A percentile compares a stretch with the other conserved stretches of the same genome.
Evolutionary conservation across 805 yeast genomes (phyloP).

Genomic region (Yamadazyma nakazawae): DNA sequence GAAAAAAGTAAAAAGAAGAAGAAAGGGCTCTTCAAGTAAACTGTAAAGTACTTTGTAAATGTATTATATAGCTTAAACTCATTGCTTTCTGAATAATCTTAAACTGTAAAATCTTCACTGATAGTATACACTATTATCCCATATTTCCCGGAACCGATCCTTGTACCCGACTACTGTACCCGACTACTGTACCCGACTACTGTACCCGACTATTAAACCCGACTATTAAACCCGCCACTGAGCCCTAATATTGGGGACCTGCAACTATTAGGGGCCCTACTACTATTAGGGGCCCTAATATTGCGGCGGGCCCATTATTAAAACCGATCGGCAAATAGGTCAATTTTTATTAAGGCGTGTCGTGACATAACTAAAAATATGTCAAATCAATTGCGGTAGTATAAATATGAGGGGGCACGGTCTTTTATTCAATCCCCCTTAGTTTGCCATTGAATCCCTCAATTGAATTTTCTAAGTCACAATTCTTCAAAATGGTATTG

Average conservation of each 20-base stretch:
- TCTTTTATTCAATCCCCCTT: neutral
- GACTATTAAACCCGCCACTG: too few relatives aligned
- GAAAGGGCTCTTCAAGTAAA: slow-evolving; percentile 25
- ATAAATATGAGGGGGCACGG: neutral
- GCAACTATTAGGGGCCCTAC: too few relatives aligned
- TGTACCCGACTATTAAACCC: too few relatives aligned
- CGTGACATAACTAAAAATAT: neutral
- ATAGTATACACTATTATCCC: too few relatives aligned
- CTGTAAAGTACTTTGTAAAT: neutral
- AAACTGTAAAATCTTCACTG: neutral
- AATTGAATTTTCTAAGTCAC: neutral
- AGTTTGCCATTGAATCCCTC: neutral
- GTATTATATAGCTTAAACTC: neutral
- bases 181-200: too few relatives aligned
- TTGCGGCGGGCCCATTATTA: neutral
- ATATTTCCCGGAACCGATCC: too few relatives aligned
- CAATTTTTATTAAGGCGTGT: neutral
- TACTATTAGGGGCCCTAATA: too few relatives aligned
- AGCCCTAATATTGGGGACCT: too few relatives aligned
- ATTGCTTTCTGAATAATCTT: neutral
- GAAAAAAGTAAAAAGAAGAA: slow-evolving; percentile 21
- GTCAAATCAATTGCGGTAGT: neutral
- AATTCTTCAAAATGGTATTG: slow-evolving; percentile 36
- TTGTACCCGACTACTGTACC: too few relatives aligned
- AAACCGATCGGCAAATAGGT: neutral